These are phyloP conservation scores for Akanthomyces uredinophilus DNA, from an alignment of 2,329 filamentous ascomycete genomes.

Conservation along the genomic window DNA sequence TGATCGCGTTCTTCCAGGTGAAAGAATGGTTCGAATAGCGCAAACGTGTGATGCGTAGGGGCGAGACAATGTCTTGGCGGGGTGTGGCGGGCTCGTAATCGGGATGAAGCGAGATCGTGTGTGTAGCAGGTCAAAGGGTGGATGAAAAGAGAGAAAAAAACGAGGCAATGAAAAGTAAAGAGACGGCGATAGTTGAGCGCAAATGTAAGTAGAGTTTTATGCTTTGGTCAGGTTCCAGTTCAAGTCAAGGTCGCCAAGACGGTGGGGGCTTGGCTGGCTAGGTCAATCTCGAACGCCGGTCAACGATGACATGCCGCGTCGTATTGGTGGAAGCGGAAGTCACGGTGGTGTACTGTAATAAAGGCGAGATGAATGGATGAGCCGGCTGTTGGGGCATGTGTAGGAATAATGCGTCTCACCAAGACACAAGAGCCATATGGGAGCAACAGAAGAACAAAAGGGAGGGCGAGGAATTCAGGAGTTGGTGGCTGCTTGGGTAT, in stretches of 20 bases:
- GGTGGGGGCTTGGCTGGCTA: neutral
- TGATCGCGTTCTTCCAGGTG: neutral
- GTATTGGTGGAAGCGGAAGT: neutral
- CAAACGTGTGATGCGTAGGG: neutral
- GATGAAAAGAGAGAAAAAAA: neutral
- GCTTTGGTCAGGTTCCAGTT: neutral
- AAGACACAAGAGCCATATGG: neutral
- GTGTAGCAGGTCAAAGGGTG: neutral
- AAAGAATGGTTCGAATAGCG: neutral
- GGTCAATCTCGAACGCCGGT: neutral
- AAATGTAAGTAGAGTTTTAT: neutral
- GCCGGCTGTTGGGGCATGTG: neutral
- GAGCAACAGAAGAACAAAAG: neutral
- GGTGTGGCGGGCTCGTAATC: neutral
- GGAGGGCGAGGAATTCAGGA: neutral
- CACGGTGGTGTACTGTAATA: neutral
- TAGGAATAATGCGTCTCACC: neutral
- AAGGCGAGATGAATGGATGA: neutral
- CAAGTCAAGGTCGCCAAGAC: neutral
- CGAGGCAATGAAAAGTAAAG: neutral
- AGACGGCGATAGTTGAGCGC: neutral
- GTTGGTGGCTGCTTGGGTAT: neutral
- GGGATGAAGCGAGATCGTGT: neutral
- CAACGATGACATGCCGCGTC: neutral
- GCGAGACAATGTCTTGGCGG: neutral